These are phyloP conservation scores for Colletotrichum liriopes DNA, from an alignment of 2,329 filamentous ascomycete species.

Conservation along the genomic window DNA sequence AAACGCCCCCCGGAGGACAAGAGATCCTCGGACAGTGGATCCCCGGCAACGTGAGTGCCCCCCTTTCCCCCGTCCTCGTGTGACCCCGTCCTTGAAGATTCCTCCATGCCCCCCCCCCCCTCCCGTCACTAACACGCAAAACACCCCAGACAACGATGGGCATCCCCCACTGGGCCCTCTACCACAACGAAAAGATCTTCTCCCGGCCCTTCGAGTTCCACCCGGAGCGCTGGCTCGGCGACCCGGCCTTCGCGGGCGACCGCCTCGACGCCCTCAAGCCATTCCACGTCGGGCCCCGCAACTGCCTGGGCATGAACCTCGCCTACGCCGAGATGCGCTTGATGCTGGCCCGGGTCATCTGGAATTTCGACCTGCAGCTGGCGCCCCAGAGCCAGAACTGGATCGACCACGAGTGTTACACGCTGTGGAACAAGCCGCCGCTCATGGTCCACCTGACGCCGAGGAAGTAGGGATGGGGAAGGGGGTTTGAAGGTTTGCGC, in stretches of 20 bases:
- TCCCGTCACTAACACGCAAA: not conserved
- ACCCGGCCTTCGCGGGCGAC: slow-evolving; percentile 33
- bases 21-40: slow-evolving; percentile 51
- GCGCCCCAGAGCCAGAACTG: slow-evolving; percentile 19
- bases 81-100: no score
- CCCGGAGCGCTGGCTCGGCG: slow-evolving; percentile 60
- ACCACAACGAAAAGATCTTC: slow-evolving; percentile 61
- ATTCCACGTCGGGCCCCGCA: slow-evolving; percentile 34
- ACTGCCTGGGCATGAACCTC: slow-evolving; percentile 40
- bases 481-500: not conserved
- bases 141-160: slow-evolving; percentile 57
- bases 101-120: not conserved
- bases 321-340: slow-evolving; percentile 40
- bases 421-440: slow-evolving; percentile 32
- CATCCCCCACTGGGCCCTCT: slow-evolving; percentile 62
- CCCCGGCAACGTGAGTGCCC: slow-evolving; percentile 51
- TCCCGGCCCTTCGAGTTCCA: slow-evolving; percentile 60
- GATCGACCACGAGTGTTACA: slow-evolving; percentile 21
- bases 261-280: slow-evolving; percentile 33
- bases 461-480: not conserved
- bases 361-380: slow-evolving; percentile 36
- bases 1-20: slow-evolving; percentile 51
- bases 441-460: slow-evolving; percentile 38
- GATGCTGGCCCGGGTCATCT: slow-evolving; percentile 31
- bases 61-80: not conserved